Evolutionary conservation across 2,329 filamentous ascomycete genomes (phyloP).

Genomic region (Epichloe hybrida): DNA sequence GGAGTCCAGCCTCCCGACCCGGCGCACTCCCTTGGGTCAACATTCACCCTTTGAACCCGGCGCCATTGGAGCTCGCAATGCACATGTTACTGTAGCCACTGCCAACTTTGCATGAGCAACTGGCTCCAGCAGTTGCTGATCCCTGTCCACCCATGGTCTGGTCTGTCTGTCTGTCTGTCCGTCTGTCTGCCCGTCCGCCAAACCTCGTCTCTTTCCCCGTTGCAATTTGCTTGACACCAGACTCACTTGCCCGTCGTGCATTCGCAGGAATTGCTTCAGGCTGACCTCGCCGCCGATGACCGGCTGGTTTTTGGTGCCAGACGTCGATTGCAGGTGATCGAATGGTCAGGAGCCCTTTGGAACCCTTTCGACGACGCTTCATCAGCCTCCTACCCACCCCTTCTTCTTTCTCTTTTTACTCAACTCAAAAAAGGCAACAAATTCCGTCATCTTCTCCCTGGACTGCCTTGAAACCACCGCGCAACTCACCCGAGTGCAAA

Average conservation of each 20-base stretch:
- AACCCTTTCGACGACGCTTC: not conserved
- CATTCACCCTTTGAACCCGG: no score
- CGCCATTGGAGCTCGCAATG: no score
- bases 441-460: not conserved
- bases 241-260: not conserved
- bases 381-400: not conserved
- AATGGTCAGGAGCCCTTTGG: not conserved
- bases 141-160: no score
- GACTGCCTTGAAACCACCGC: not conserved
- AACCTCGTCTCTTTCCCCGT: not conserved
- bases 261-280: constrained; percentile 1
- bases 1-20: no score
- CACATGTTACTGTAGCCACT: no score
- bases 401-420: not conserved
- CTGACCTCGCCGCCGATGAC: constrained; percentile 1
- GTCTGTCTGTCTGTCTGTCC: no score
- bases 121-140: no score
- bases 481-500: constrained; percentile 2
- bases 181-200: not conserved
- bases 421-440: not conserved
- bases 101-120: no score
- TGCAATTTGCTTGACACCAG: not conserved
- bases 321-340: not conserved
- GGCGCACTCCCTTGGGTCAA: no score
- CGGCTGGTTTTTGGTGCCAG: constrained; percentile 1